phyloP scores from a whole-genome alignment of 1,284 basidiomycete genomes.

The Violaceomyces palustris region DNA sequence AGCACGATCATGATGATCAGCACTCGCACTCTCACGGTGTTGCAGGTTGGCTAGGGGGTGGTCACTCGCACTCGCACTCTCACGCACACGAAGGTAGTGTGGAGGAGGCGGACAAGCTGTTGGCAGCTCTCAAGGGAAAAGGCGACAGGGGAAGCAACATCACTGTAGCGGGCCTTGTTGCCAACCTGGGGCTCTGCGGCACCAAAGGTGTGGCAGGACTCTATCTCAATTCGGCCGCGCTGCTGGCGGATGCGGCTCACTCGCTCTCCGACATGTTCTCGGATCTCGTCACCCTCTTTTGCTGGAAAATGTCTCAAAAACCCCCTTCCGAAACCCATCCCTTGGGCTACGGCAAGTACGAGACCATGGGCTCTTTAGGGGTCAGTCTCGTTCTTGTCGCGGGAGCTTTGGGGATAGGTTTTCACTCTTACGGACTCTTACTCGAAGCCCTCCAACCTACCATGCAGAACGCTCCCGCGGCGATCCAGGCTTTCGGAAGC shows the following conservation, averaged over 20 bases:
- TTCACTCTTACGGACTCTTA: constrained; percentile 82
- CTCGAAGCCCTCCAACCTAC: constrained; percentile 61
- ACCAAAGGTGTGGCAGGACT: constrained; percentile 65
- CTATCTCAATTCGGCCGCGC: constrained; percentile 69
- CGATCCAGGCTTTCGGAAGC: constrained; percentile 61
- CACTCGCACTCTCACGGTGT: constrained; percentile 11
- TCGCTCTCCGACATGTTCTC: constrained; percentile 79
- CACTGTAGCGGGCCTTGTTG: constrained; percentile 64
- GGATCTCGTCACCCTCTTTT: constrained; percentile 87
- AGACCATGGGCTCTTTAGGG: constrained; percentile 81
- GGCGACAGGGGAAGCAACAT: constrained; percentile 50
- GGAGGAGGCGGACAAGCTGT: constrained; percentile 51
- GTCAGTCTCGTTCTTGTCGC: constrained; percentile 73
- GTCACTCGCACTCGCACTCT: constrained; percentile 26
- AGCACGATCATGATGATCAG: neutral
- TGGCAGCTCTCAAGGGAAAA: constrained; percentile 46
- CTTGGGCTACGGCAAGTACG: constrained; percentile 82
- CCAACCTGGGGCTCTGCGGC: constrained; percentile 75
- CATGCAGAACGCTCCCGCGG: constrained; percentile 58
- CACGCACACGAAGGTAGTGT: constrained; percentile 46
- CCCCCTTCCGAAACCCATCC: constrained; percentile 73
- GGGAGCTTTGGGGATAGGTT: constrained; percentile 81
- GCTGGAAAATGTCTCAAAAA: constrained; percentile 79
- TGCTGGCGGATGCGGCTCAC: constrained; percentile 92
- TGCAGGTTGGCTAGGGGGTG: no score